Conservation (phyloP, 345 rosid genomes). For the Cardamine chenopodiifolia region DNA sequence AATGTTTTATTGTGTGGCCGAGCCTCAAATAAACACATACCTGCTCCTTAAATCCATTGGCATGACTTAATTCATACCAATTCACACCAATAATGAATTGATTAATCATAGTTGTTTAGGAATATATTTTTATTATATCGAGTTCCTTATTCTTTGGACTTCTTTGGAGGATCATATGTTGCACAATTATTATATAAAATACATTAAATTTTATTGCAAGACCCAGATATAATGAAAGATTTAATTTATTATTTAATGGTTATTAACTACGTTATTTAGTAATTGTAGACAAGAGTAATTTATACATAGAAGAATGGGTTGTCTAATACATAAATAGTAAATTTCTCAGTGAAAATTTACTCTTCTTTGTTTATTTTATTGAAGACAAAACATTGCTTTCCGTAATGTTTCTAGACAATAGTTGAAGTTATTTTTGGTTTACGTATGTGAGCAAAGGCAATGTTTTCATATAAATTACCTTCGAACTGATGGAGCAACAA, state of each 20-base stretch:
- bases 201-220: neutral
- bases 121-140: no score
- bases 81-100: neutral
- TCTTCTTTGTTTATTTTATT: no score
- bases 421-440: no score
- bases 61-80: neutral
- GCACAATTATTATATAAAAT: neutral
- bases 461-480: no score
- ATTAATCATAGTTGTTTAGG: neutral
- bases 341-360: no score
- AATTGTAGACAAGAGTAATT: no score
- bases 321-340: neutral
- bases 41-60: constrained; percentile 23
- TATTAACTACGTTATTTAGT: neutral
- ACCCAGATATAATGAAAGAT: neutral
- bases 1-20: constrained; percentile 85
- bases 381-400: neutral
- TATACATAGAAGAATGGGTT: neutral
- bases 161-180: neutral
- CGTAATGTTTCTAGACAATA: no score
- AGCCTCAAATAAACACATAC: constrained; percentile 40
- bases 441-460: no score
- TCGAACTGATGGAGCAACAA: no score
- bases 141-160: neutral
- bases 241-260: no score